Conservation (phyloP, 768 basidiomycete species). For the Lentinula edodes region DNA sequence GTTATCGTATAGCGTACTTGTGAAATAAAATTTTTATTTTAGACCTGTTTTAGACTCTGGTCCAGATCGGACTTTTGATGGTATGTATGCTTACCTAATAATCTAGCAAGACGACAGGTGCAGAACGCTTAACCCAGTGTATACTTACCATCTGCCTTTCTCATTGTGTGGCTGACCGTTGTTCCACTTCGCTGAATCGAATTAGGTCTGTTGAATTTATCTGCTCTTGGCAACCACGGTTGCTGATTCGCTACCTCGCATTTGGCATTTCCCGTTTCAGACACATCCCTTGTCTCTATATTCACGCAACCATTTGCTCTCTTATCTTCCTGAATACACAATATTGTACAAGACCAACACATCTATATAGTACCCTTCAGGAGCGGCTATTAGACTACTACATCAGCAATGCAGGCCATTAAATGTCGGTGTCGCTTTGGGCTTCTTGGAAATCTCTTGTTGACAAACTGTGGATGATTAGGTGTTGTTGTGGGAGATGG, state of each 20-base stretch:
- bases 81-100: not conserved
- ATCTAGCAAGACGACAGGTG: not conserved
- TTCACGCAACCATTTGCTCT: not conserved
- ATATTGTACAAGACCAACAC: conserved; percentile 1
- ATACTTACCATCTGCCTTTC: conserved; percentile 3
- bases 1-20: not conserved
- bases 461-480: conserved; percentile 30
- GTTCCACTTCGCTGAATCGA: not conserved
- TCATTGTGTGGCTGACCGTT: not conserved
- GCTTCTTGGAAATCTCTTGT: conserved; percentile 16
- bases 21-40: not conserved
- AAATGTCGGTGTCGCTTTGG: conserved; percentile 59
- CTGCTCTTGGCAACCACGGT: not conserved
- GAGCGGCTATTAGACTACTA: conserved; percentile 4
- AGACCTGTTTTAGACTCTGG: not conserved
- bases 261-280: not conserved
- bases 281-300: conserved; percentile 6
- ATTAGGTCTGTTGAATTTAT: not conserved
- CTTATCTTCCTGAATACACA: not conserved
- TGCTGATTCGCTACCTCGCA: not conserved
- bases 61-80: not conserved
- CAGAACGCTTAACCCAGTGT: not conserved
- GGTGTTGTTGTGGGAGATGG: conserved; percentile 99
- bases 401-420: conserved; percentile 74
- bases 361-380: conserved; percentile 2